phyloP scores from a whole-genome alignment of 139 green algal species.

The Auxenochlorella pyrenoidosa region DNA sequence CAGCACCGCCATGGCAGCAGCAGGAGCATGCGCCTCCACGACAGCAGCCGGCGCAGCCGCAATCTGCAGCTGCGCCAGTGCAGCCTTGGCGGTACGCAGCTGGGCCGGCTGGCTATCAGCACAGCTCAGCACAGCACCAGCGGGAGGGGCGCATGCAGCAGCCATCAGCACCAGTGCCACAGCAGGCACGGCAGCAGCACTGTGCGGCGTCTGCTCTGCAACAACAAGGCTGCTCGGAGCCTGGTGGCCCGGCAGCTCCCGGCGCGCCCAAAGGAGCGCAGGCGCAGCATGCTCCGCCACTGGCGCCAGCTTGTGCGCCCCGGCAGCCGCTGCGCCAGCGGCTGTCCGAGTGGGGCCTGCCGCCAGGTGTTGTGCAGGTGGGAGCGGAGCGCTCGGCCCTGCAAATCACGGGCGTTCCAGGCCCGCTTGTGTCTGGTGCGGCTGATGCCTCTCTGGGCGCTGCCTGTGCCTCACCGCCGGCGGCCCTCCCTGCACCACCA shows the following conservation, averaged over 20 bases:
- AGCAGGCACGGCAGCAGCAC: background rate
- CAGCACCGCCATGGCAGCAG: no score
- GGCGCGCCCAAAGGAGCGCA: no score
- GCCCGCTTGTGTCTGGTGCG: no score
- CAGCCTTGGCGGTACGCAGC: background rate
- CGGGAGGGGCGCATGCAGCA: background rate
- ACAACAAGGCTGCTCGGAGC: background rate
- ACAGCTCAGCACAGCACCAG: no score
- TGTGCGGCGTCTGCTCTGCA: no score
- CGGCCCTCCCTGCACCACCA: background rate
- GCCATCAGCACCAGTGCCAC: background rate
- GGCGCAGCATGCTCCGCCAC: background rate
- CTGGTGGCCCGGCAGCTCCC: no score
- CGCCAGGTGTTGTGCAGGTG: slow-evolving; percentile 49
- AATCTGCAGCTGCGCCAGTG: background rate
- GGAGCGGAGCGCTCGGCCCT: background rate
- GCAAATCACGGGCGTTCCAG: no score
- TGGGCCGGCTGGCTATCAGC: no score
- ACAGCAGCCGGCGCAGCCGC: background rate
- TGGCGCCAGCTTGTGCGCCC: background rate
- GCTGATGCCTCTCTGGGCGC: no score
- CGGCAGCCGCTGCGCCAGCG: slow-evolving; percentile 34
- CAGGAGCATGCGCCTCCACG: background rate
- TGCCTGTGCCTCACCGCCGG: background rate
- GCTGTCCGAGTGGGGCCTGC: slow-evolving; percentile 59